Evolutionary conservation across 352 stramenopile species (phyloP), one percentile per base, ranked within the genome.

Genomic region (Phytophthora brassicae): DNA sequence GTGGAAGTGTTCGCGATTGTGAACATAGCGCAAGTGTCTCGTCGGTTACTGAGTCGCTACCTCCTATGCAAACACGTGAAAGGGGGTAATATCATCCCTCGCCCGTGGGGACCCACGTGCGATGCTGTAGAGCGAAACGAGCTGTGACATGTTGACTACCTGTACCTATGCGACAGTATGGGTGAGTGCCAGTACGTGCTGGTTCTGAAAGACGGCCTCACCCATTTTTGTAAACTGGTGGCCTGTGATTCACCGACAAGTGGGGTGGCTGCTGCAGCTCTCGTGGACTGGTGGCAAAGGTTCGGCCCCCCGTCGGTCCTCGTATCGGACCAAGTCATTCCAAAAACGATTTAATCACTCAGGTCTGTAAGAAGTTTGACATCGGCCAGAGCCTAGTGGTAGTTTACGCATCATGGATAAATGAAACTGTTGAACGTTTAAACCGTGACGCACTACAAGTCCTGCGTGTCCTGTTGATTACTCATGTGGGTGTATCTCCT

Each of bases 311-410:
- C 23, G 0, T 12, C 26, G 6, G n/a, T 29, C 16, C 16, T 46
- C 24, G 9, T 47, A 6, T 49, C 39, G 14, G 51, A 49, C 39
- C 6, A 41, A 12, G n/a, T 43, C 51, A 59, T 31, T 59, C 50
- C 23, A 26, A 29, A 1, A 50, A 47, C 22, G 51, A 28, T 2
- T 26, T 58, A 4, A 42, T 49, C 19, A 3, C 7, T 11, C 14
- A 43, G 13, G 20, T 58, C 1, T 46, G 35, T 12, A 49, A 16
- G 19, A 48, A 26, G 19, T 17, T 58, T 6, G n/a, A 13, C 0
- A 26, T 47, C 11, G 8, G 31, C 6, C 51, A 59, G 24, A 31
- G n/a, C 11, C 19, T 59, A 19, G 39, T 44, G 16, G 4, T 24
- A 3, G 38, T n/a, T 16, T 59, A 59, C 26, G 4, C 38, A 16